phyloP scores from a whole-genome alignment of 129 eudicot genomes.

The Escallonia rubra region DNA sequence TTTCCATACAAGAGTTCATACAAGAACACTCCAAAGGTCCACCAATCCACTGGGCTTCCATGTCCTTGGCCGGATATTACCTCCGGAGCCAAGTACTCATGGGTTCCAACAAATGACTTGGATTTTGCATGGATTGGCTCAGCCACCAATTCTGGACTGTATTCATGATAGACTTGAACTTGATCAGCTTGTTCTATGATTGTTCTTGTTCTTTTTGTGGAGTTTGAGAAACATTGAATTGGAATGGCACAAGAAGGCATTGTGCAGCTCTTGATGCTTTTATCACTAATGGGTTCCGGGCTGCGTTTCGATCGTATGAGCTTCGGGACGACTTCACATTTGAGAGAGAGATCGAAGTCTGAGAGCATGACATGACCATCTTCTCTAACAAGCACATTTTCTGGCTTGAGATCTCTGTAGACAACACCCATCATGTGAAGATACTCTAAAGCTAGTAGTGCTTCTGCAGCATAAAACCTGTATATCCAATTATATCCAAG shows the following conservation, averaged over 20 bases:
- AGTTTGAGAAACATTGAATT: constrained; percentile 53
- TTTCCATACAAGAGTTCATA: constrained; percentile 60
- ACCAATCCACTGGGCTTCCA: constrained; percentile 84
- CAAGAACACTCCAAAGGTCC: constrained; percentile 77
- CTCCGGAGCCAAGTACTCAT: constrained; percentile 80
- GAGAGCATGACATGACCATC: constrained; percentile 84
- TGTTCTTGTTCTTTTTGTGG: constrained; percentile 30
- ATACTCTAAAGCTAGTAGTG: constrained; percentile 65
- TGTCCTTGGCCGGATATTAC: constrained; percentile 77
- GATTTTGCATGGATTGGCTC: constrained; percentile 64
- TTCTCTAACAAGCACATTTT: constrained; percentile 68
- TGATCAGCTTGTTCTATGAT: constrained; percentile 6
- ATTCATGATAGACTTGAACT: constrained; percentile 14
- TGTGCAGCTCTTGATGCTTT: constrained; percentile 10
- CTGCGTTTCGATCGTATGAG: constrained; percentile 32
- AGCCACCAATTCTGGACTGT: constrained; percentile 52
- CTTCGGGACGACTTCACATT: constrained; percentile 66
- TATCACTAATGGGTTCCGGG: not conserved
- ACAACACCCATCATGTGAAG: constrained; percentile 86
- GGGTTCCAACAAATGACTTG: constrained; percentile 76
- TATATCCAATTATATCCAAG: not conserved
- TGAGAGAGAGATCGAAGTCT: constrained; percentile 69
- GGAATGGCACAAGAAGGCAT: constrained; percentile 62
- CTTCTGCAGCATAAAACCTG: constrained; percentile 78
- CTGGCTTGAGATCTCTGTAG: constrained; percentile 74